Percentiles rank a stretch among this genome's conserved stretches.
phyloP scores from a whole-genome alignment of 2,329 filamentous ascomycete species.

The Penicillium freii region DNA sequence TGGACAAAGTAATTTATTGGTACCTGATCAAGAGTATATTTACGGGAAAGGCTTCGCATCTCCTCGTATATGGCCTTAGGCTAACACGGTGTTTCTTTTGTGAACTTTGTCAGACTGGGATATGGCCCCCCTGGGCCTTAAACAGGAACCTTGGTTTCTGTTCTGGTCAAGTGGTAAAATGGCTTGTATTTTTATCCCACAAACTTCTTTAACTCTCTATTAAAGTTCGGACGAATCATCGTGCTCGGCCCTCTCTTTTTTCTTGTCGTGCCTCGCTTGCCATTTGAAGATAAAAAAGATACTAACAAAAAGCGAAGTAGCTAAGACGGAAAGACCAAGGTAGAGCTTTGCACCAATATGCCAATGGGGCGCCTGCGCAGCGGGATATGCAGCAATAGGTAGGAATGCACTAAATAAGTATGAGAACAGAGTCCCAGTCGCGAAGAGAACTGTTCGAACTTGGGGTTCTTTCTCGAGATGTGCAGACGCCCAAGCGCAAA shows the following conservation, averaged over 20 bases:
- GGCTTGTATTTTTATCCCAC: no score
- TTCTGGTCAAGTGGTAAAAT: no score
- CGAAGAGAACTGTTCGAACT: not conserved
- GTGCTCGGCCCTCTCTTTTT: not conserved
- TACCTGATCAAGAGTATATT: no score
- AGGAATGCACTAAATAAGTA: not conserved
- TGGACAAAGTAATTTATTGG: no score
- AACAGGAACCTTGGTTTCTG: no score
- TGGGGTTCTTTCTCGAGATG: not conserved
- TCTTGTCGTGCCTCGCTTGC: not conserved
- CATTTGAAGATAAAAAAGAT: not conserved
- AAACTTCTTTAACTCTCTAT: not conserved
- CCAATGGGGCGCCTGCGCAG: not conserved
- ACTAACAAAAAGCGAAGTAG: not conserved
- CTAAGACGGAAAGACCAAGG: not conserved
- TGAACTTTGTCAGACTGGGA: no score
- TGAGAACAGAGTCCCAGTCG: not conserved
- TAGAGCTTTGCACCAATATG: not conserved
- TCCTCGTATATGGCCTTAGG: no score
- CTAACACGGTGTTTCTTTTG: no score
- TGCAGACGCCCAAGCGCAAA: not conserved
- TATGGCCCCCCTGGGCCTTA: no score
- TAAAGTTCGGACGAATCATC: not conserved
- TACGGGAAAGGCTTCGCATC: no score
- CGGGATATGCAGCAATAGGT: not conserved